phyloP scores from a whole-genome alignment of 345 rosid genomes.

The Camelina laxa region DNA sequence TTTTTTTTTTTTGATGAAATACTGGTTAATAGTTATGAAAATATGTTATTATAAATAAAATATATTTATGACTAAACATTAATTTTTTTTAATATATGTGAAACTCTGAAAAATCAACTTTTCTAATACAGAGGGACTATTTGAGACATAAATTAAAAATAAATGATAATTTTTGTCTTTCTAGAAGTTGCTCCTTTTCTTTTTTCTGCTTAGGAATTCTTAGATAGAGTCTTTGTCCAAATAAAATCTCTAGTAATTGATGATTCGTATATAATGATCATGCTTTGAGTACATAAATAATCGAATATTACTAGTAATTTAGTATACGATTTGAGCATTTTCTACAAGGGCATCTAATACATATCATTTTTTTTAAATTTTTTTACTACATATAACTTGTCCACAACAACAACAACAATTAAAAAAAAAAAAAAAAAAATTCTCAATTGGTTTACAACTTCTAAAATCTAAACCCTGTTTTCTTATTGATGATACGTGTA shows the following conservation, averaged over 20 bases:
- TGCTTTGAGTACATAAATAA: slow-evolving; percentile 1
- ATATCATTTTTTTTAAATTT: too few relatives aligned
- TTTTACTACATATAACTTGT: not conserved
- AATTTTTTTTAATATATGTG: too few relatives aligned
- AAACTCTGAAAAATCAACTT: too few relatives aligned
- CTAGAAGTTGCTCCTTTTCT: slow-evolving; percentile 21
- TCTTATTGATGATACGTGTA: not conserved
- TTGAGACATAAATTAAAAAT: slow-evolving; percentile 7
- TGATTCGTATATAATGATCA: slow-evolving; percentile 18
- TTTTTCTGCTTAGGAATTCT: not conserved
- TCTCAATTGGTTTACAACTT: not conserved
- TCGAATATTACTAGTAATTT: slow-evolving; percentile 15
- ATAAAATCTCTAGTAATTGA: slow-evolving; percentile 22
- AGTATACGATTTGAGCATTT: slow-evolving; percentile 6
- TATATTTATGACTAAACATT: too few relatives aligned
- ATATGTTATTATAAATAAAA: too few relatives aligned
- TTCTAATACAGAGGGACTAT: not conserved
- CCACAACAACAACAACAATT: too few relatives aligned
- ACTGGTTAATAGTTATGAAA: too few relatives aligned
- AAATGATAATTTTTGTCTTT: not conserved
- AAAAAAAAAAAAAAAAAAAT: not conserved
- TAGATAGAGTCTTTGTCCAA: slow-evolving; percentile 23
- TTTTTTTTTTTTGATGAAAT: too few relatives aligned
- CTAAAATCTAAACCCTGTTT: not conserved
- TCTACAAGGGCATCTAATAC: slow-evolving; percentile 29